phyloP scores from a whole-genome alignment of 352 stramenopile genomes.

The Phytophthora lateralis region DNA sequence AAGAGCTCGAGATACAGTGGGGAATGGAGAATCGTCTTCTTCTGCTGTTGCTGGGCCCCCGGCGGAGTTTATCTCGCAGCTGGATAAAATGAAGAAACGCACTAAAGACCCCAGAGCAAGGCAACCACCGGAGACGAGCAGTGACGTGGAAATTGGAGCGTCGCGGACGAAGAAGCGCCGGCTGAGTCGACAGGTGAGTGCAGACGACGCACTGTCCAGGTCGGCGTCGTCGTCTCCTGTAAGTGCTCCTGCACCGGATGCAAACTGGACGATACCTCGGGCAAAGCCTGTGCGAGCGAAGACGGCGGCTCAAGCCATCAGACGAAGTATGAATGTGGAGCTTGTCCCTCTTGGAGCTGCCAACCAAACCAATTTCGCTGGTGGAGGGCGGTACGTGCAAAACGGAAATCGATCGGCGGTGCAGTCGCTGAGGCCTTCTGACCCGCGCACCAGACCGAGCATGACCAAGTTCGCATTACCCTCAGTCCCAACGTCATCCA shows the following conservation, averaged over 20 bases:
- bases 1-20: constrained; percentile 2
- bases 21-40: background rate
- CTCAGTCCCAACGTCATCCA: background rate
- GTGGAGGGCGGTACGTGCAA: constrained; percentile 71
- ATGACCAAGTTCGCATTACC: constrained; percentile 22
- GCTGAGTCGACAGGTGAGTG: constrained; percentile 18
- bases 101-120: background rate
- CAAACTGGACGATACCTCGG: constrained; percentile 25
- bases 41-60: background rate
- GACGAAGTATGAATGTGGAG: constrained; percentile 45
- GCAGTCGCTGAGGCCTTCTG: constrained; percentile 21
- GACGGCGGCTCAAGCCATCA: constrained; percentile 44
- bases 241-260: background rate
- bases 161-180: constrained; percentile 28
- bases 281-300: constrained; percentile 16
- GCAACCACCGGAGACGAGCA: constrained; percentile 8
- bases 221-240: constrained; percentile 28
- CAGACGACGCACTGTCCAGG: constrained; percentile 20
- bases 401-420: constrained; percentile 54
- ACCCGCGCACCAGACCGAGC: constrained; percentile 24
- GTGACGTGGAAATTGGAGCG: constrained; percentile 9
- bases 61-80: constrained; percentile 4
- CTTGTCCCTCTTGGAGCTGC: constrained; percentile 55
- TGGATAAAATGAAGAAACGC: constrained; percentile 10
- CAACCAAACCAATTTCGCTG: constrained; percentile 29